These are phyloP conservation scores for Trichoderma sp. DNA, from an alignment of 2,329 filamentous ascomycete genomes.

Conservation along the genomic window DNA sequence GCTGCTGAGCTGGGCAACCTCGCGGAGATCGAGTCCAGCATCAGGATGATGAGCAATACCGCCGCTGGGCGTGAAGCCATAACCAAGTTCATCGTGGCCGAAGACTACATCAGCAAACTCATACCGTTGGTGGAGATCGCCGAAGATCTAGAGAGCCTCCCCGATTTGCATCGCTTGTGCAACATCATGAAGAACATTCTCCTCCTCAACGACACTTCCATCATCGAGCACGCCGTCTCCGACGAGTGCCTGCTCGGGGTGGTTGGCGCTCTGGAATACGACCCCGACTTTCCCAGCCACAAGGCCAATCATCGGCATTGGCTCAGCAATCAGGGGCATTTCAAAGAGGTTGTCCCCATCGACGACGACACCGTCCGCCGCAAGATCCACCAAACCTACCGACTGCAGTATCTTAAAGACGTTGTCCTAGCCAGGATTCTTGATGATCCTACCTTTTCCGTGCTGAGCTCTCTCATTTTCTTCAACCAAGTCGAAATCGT, in stretches of 20 bases:
- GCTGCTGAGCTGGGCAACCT: conserved; percentile 80
- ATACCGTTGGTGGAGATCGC: conserved; percentile 84
- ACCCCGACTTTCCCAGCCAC: conserved; percentile 95
- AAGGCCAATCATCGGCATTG: conserved; percentile 97
- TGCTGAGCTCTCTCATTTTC: conserved; percentile 96
- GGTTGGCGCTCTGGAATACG: conserved; percentile 94
- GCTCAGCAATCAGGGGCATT: conserved; percentile 82
- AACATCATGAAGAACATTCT: conserved; percentile 98
- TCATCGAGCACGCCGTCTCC: conserved; percentile 91
- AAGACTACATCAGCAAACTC: conserved; percentile 85
- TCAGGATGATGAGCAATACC: conserved; percentile 76
- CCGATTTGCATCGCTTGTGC: conserved; percentile 87
- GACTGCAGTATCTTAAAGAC: conserved; percentile 94
- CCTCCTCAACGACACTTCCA: conserved; percentile 87
- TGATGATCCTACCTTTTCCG: conserved; percentile 96
- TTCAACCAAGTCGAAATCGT: conserved; percentile 99
- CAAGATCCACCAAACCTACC: conserved; percentile 96
- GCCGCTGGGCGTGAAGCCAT: conserved; percentile 80
- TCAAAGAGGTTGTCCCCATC: conserved; percentile 94
- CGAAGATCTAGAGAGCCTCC: conserved; percentile 85
- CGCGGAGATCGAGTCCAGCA: conserved; percentile 78
- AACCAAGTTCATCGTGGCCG: conserved; percentile 80
- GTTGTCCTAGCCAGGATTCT: conserved; percentile 96
- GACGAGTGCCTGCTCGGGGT: conserved; percentile 89
- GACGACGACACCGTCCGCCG: conserved; percentile 77